These are phyloP conservation scores for Endocladia muricata DNA, from an alignment of 31 red algal species.

Conservation along the genomic window DNA sequence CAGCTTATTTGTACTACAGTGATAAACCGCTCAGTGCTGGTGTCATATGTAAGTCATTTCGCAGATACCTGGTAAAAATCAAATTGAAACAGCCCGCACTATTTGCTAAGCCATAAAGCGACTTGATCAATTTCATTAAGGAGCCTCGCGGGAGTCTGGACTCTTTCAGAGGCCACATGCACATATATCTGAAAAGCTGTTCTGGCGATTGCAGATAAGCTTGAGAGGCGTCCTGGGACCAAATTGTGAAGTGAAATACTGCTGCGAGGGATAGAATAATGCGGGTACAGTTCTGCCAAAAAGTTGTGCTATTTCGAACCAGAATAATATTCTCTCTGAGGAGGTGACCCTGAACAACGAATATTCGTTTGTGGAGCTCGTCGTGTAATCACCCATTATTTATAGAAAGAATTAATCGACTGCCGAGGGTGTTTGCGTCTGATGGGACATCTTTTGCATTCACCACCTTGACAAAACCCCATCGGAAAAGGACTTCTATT, in stretches of 20 bases:
- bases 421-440: background rate
- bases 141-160: background rate
- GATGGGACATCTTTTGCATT: background rate
- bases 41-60: slow-evolving; percentile 11
- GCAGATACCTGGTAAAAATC: background rate
- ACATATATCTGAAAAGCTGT: background rate
- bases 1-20: background rate
- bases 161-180: background rate
- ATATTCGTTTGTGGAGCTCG: background rate
- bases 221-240: background rate
- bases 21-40: background rate
- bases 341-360: background rate
- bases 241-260: background rate
- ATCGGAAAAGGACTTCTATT: background rate
- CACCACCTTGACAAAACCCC: background rate
- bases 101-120: background rate
- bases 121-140: slow-evolving; percentile 3
- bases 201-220: slow-evolving; percentile 5
- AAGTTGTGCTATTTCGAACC: background rate
- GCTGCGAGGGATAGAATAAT: background rate
- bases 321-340: background rate
- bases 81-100: slow-evolving; percentile 6
- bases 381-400: background rate
- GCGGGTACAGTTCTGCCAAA: background rate
- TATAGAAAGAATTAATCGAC: slow-evolving; percentile 1